Conservation (phyloP, 331 rosid species). For the Arachis monticola region DNA sequence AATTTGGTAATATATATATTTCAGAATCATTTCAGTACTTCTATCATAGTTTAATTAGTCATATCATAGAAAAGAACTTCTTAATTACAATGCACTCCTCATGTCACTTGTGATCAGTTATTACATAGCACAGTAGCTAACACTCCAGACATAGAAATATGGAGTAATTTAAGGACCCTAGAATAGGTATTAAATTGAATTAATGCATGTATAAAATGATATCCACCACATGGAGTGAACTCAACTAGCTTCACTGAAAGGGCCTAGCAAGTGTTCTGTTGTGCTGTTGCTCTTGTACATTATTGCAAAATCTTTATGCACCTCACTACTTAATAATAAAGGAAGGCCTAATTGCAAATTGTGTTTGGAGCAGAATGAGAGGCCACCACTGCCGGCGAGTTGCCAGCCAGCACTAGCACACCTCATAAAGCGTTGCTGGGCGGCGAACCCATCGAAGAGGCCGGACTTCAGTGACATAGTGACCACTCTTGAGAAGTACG, state of each 20-base stretch:
- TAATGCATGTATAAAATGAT: no score
- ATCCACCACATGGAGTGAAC: no score
- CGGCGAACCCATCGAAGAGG: constrained; percentile 87
- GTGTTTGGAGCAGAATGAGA: constrained; percentile 67
- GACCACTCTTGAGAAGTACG: constrained; percentile 77
- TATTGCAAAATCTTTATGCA: not conserved
- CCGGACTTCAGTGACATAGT: constrained; percentile 94
- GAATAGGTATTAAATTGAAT: no score
- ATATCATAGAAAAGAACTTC: not conserved
- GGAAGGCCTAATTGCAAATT: no score
- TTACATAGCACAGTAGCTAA: no score
- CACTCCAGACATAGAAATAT: no score
- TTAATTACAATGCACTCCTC: not conserved
- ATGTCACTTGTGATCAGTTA: not conserved
- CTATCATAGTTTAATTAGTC: not conserved
- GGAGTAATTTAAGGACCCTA: no score
- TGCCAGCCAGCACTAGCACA: constrained; percentile 91
- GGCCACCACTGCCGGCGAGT: constrained; percentile 94
- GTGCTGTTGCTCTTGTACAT: constrained; percentile 2
- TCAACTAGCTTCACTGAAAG: not conserved
- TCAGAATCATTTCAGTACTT: not conserved
- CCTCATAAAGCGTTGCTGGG: constrained; percentile 94
- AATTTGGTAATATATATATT: not conserved
- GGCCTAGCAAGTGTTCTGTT: constrained; percentile 1
- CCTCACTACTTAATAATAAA: not conserved